These are phyloP conservation scores for Talaromyces marneffei DNA, from an alignment of 2,329 filamentous ascomycete species.

Conservation along the genomic window DNA sequence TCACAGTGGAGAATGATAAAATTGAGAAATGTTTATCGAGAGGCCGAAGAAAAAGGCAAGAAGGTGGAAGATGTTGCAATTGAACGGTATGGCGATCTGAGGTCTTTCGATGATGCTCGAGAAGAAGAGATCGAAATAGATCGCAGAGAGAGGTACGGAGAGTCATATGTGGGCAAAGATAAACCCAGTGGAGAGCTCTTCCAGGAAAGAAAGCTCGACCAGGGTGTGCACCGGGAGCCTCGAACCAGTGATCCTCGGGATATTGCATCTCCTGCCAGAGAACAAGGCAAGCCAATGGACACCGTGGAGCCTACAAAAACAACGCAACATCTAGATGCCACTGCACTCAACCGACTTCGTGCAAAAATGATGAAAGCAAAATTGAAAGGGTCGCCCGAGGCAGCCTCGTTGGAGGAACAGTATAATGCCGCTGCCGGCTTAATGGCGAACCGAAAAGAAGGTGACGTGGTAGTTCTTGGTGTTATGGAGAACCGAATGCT, in stretches of 20 bases:
- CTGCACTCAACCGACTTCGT: conserved; percentile 78
- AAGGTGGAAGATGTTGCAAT: conserved; percentile 74
- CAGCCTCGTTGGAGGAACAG: conserved; percentile 69
- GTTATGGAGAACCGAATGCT: conserved; percentile 88
- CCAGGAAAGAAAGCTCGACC: conserved; percentile 63
- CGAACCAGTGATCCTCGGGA: conserved; percentile 26
- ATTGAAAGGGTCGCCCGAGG: conserved; percentile 69
- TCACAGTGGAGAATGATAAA: conserved; percentile 97
- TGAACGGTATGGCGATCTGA: conserved; percentile 73
- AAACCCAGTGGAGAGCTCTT: conserved; percentile 85
- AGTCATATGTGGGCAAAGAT: conserved; percentile 76
- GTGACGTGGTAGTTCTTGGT: conserved; percentile 71
- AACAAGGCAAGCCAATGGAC: conserved; percentile 55
- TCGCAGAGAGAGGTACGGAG: conserved; percentile 72
- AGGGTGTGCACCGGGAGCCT: conserved; percentile 43
- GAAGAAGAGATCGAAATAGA: conserved; percentile 93
- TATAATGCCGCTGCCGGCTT: conserved; percentile 71
- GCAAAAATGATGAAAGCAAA: conserved; percentile 96
- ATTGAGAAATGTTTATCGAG: conserved; percentile 75
- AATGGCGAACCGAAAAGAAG: conserved; percentile 53
- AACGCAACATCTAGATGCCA: conserved; percentile 61
- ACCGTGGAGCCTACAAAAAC: conserved; percentile 48
- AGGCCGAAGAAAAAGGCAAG: conserved; percentile 67
- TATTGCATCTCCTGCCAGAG: conserved; percentile 32
- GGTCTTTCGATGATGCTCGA: conserved; percentile 83